Conservation (phyloP, 371 early-diverging fungal species). For the Polyrhizophydium stewartii region DNA sequence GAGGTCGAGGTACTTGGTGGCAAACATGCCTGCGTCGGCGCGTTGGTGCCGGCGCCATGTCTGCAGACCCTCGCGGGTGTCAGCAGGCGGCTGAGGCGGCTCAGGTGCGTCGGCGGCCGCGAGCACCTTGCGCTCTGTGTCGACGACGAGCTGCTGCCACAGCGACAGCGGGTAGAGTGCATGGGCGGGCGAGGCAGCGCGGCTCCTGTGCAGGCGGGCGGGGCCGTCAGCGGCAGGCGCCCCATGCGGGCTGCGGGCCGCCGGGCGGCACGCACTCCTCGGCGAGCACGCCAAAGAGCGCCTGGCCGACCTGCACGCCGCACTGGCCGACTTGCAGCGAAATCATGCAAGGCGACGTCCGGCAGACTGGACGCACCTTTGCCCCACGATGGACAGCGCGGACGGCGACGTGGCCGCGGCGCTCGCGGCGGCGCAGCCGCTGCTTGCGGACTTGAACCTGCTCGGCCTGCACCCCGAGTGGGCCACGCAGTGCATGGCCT, state of each 20-base stretch:
- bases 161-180: slow-evolving; percentile 3
- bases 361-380: too few species aligned
- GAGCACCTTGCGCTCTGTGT: slow-evolving; percentile 34
- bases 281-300: slow-evolving; percentile 20
- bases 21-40: not conserved
- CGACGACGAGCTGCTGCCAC: slow-evolving; percentile 25
- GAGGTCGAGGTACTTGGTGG: slow-evolving; percentile 15
- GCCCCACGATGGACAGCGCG: too few species aligned
- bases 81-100: too few species aligned
- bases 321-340: too few species aligned
- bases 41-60: slow-evolving; percentile 13
- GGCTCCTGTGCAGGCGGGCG: not conserved
- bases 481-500: too few species aligned
- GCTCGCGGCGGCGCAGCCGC: too few species aligned
- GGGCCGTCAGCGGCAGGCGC: not conserved
- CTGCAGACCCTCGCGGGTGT: slow-evolving; percentile 5
- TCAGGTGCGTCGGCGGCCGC: not conserved
- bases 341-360: too few species aligned
- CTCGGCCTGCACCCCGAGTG: too few species aligned
- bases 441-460: too few species aligned
- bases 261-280: slow-evolving; percentile 14
- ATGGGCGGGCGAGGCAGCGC: too few species aligned
- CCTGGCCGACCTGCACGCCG: slow-evolving; percentile 37
- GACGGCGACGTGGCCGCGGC: too few species aligned
- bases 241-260: not conserved